These are phyloP conservation scores for Entophlyctis luteolus DNA, from an alignment of 192 early-diverging fungal species.

Conservation along the genomic window DNA sequence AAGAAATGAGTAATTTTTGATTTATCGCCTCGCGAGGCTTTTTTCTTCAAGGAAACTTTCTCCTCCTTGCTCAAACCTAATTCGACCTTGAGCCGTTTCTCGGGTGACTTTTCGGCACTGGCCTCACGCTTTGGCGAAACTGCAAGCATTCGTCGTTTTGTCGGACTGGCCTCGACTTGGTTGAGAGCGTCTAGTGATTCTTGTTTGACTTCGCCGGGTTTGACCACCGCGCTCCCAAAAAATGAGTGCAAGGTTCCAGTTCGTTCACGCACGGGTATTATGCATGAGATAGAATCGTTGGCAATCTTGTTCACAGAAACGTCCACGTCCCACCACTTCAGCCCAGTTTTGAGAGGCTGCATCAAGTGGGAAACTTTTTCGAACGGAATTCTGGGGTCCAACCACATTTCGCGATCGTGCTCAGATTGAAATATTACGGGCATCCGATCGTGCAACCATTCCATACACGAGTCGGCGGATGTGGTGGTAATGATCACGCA, in stretches of 20 bases:
- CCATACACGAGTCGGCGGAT: slow-evolving; percentile 44
- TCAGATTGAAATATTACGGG: slow-evolving; percentile 33
- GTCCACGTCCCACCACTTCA: slow-evolving; percentile 27
- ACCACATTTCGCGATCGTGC: slow-evolving; percentile 35
- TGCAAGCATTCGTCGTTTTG: not conserved
- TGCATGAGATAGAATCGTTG: slow-evolving; percentile 34
- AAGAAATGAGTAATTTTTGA: not conserved
- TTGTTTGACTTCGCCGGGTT: not conserved
- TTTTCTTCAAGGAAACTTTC: no score
- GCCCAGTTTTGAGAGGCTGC: slow-evolving; percentile 26
- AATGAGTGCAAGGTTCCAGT: slow-evolving; percentile 28
- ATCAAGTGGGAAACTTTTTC: slow-evolving; percentile 25
- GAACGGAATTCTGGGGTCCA: slow-evolving; percentile 33
- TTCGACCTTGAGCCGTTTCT: not conserved
- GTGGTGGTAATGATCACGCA: slow-evolving; percentile 50
- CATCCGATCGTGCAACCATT: slow-evolving; percentile 57
- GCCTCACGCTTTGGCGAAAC: not conserved
- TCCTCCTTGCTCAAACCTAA: no score
- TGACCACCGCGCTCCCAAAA: slow-evolving; percentile 4
- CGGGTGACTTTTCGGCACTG: not conserved
- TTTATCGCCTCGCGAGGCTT: not conserved
- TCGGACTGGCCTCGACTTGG: not conserved
- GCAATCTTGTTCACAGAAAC: slow-evolving; percentile 19
- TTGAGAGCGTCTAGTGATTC: not conserved
- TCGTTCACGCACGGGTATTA: slow-evolving; percentile 20